Base-by-base conservation (phyloP, 257 asterid species). In the Linaria vulgaris region DNA sequence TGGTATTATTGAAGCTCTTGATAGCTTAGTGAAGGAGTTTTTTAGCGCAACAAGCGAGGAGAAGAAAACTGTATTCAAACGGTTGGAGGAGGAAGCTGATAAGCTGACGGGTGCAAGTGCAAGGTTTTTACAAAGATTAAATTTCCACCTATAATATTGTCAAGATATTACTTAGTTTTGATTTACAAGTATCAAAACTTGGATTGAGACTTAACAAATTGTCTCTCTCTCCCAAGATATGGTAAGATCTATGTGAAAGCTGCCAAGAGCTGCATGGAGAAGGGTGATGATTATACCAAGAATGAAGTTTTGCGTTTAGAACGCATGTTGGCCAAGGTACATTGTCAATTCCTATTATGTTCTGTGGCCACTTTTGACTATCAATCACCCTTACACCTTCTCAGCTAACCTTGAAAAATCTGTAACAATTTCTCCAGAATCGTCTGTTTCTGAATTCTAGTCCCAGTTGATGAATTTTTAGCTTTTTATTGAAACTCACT, bases 301-400 rank as follows among this genome's bases (percentile, higher is more conserved):
- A 89, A 87, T 48, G 99, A 92, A 76, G 72, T 83, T 70, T 79
- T 65, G 60, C 79, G 96, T 48, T 69, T 92, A 76, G 97, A 92
- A 15, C 95, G 98, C 69, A 71, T 92, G 48, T 85, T 92, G 75
- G 77, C 91, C 68, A 92, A 92, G 99, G 99, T 92, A 86, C 25
- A 47, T 24, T 13, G 25, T 37, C 62, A 57, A 8, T 30, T n/a
- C 27, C 21, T 12, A 13, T 19, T 51, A 53, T 54, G 21, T 31
- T 67, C 23, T 34, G 12, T 16, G 1, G 21, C 44, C 52, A 38
- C 20, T 39, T 59, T 11, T 46, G 8, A 44, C 46, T 30, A 41
- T 12, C 21, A n/a, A n/a, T n/a, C n/a, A n/a, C 12, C 13, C 46
- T 27, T 44, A 2, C 34, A 3, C 12, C 14, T 22, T 46, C 10